These are phyloP conservation scores for Scleroderma bovista DNA, from an alignment of 768 basidiomycete species.

Conservation along the genomic window DNA sequence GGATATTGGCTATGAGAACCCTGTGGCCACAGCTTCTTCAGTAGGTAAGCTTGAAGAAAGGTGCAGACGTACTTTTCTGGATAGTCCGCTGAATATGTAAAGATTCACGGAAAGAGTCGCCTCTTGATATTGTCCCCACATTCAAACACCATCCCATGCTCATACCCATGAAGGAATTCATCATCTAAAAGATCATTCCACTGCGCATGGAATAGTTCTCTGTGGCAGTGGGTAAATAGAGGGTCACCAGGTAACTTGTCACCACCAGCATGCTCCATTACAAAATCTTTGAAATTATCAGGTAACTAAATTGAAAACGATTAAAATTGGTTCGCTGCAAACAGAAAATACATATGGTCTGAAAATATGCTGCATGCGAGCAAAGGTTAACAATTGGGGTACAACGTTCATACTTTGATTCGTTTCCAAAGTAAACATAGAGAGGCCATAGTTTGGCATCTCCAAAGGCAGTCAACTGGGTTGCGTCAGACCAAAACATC, in stretches of 20 bases:
- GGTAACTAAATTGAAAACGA: slow-evolving; percentile 6
- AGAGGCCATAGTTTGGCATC: slow-evolving; percentile 21
- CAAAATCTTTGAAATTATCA: slow-evolving; percentile 10
- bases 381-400: slow-evolving; percentile 8
- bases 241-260: background rate
- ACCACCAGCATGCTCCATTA: background rate
- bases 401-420: slow-evolving; percentile 18
- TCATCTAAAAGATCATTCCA: background rate
- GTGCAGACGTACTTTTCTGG: slow-evolving; percentile 28
- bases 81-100: slow-evolving; percentile 31
- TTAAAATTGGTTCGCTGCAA: background rate
- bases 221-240: slow-evolving; percentile 7
- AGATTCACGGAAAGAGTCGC: slow-evolving; percentile 17
- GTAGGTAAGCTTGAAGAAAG: too few species aligned
- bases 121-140: slow-evolving; percentile 3
- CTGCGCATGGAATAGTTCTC: slow-evolving; percentile 11
- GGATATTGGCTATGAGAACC: too few species aligned
- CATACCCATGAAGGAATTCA: slow-evolving; percentile 7
- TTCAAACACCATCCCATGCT: slow-evolving; percentile 9
- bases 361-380: slow-evolving; percentile 9
- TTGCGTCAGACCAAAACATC: slow-evolving; percentile 29
- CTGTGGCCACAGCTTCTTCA: too few species aligned
- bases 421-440: slow-evolving; percentile 19
- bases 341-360: slow-evolving; percentile 1
- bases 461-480: slow-evolving; percentile 28